Evolutionary conservation across 2,329 filamentous ascomycete genomes (phyloP).

Genomic region (Colletotrichum spinosum): DNA sequence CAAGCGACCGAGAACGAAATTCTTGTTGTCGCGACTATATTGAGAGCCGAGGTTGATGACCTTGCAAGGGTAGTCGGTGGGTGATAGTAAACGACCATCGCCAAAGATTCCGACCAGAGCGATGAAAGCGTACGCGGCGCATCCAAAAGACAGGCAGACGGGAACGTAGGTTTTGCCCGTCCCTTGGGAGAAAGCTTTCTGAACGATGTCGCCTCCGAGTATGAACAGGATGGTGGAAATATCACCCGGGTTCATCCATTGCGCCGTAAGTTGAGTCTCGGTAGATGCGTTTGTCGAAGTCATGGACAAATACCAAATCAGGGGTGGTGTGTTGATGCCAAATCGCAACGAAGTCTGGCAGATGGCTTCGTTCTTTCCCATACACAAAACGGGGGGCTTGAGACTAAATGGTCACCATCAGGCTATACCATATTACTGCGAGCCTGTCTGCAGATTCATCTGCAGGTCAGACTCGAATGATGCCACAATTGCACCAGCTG

Average conservation of each 20-base stretch:
- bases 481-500: no score
- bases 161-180: conserved; percentile 36
- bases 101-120: conserved; percentile 37
- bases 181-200: conserved; percentile 38
- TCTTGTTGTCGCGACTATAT: conserved; percentile 33
- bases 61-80: conserved; percentile 38
- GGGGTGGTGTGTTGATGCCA: no score
- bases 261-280: background rate
- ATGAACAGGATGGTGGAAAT: conserved; percentile 38
- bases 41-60: conserved; percentile 41
- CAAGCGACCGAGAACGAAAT: conserved; percentile 34
- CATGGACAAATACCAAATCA: no score
- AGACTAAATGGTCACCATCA: no score
- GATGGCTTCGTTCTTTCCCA: no score
- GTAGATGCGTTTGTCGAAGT: no score
- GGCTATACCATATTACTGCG: no score
- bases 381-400: no score
- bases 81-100: conserved; percentile 37
- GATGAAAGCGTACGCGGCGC: conserved; percentile 40
- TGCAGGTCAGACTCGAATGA: no score
- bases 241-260: conserved; percentile 38
- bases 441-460: no score
- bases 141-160: conserved; percentile 42
- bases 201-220: conserved; percentile 40
- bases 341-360: no score